A percentile compares a stretch with the other conserved stretches of the same genome.
phyloP scores from a whole-genome alignment of 495 filamentous ascomycete species.

The Penicillium coprophilum region DNA sequence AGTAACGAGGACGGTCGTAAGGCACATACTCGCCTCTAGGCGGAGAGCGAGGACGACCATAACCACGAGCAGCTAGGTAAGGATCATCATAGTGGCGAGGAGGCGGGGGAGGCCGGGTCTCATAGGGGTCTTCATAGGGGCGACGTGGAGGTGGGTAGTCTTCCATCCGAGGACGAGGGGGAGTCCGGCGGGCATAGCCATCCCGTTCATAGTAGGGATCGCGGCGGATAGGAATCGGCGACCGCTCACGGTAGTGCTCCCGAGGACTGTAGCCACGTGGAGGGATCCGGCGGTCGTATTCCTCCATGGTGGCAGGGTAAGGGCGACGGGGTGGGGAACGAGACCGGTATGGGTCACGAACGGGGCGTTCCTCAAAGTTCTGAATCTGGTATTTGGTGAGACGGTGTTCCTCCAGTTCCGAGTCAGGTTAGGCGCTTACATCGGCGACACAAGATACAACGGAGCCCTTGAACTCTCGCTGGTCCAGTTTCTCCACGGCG shows the following conservation, averaged over 20 bases:
- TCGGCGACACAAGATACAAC: constrained; percentile 81
- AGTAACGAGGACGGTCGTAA: constrained; percentile 50
- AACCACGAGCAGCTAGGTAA: constrained; percentile 44
- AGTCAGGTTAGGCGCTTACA: constrained; percentile 54
- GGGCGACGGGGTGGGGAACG: constrained; percentile 69
- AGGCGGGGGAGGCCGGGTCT: constrained; percentile 43
- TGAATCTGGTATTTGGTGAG: constrained; percentile 54
- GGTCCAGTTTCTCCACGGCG: constrained; percentile 90
- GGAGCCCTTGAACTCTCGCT: constrained; percentile 84
- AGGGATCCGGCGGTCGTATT: constrained; percentile 75
- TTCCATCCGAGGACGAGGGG: constrained; percentile 72
- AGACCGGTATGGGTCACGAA: constrained; percentile 69
- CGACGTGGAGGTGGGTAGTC: constrained; percentile 65
- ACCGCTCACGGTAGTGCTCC: constrained; percentile 84
- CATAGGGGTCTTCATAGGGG: constrained; percentile 55
- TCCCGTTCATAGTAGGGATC: constrained; percentile 79
- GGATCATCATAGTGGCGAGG: constrained; percentile 50
- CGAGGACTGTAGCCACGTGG: constrained; percentile 79
- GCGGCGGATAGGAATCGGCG: constrained; percentile 67
- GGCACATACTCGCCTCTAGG: constrained; percentile 43
- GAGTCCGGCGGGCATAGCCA: constrained; percentile 64
- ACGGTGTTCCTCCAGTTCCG: constrained; percentile 25
- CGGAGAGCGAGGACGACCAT: constrained; percentile 46
- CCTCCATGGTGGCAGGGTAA: constrained; percentile 61
- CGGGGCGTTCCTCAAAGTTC: constrained; percentile 61